Evolutionary conservation across 805 yeast species (phyloP), one percentile per base, ranked within the genome.

Genomic region (Teunomyces tritomae): DNA sequence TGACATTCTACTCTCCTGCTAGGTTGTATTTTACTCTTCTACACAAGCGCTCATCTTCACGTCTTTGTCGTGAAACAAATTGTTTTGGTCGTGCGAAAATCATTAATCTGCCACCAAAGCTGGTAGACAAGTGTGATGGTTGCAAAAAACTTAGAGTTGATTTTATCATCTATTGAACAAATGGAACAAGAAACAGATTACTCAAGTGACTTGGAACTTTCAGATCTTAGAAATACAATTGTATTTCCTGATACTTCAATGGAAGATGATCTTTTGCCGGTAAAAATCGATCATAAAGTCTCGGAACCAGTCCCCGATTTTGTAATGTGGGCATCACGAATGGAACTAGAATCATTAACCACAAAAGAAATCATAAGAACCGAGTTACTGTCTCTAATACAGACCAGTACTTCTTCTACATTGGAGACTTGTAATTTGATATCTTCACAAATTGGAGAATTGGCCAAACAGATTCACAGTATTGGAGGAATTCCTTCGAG

Each of bases 311-410:
- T 30, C 4, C 37, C 40, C 16, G 41, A 50, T 24, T 43, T 67
- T 16, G 46, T 59, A 1, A 47, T 45, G 10, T 63, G 70, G 70
- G 71, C 71, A 4, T 57, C 68, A 2, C 54, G 60, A 39, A 50
- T 67, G 16, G 71, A 66, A 45, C 46, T 64, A 8, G 70, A 67
- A 45, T 58, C 66, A 1, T 46, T 63, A 10, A 57, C 63, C 8
- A 50, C 67, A 29, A 62, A 62, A 42, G 57, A 57, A 9, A 37
- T 37, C 8, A 37, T 37, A 14, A 9, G 16, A 37, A 37, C 24
- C 20, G 40, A 37, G 29, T 26, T 37, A 14, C n/a, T 37, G 10
- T 8, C 29, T 5, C 14, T 37, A 9, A 10, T 37, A 11, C 29
- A 37, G 16, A 26, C 40, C 14, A 37, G 17, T 16, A 37, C 29